Evolutionary conservation across 2,329 filamentous ascomycete genomes (phyloP), one percentile per base, ranked within the genome.

Genomic region (Colletotrichum tanaceti): DNA sequence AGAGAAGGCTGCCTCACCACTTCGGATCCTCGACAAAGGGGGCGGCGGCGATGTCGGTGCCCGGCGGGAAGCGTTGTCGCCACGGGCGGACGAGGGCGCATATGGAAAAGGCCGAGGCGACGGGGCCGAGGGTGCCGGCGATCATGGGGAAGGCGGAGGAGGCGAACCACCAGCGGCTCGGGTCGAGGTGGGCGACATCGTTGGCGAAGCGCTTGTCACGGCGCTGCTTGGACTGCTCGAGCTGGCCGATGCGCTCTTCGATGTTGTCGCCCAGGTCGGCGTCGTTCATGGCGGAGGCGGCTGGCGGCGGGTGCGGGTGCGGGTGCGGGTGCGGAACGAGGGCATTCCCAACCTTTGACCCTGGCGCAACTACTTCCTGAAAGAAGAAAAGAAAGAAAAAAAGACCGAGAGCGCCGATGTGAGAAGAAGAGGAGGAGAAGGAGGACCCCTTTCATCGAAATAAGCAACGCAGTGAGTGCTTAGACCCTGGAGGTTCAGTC

Each of bases 101-200:
- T 67, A 97, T 93, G 65, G 91, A 95, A 79, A 96, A 91, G 38
- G 96, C 90, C 66, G 94, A 97, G 3, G 94, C 94, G 11, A 97
- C 87, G 0, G 94, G 94, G 0, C 93, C 93, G 2, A 96, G 86
- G 0, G 94, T 93, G 41, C 93, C 94, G 2, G 94, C 93, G 13
- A 96, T 86, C 76, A 98, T 88, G 39, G 92, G 92, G 71, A 94
- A 90, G 11, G 86, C 87, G 1, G 88, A 87, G 3, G 87, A 88
- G 32, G 87, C 84, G 73, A 90, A 85, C 87, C 87, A 90, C 87
- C 87, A 90, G 22, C 86, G 86, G 65, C 86, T 88, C 22, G 83
- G 84, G 44, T 82, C 74, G 18, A 85, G 75, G 72, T 85, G 81
- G 13, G 77, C 75, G 63, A 80, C 75, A 57, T 83, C 82, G 65